Base-by-base conservation (phyloP, 768 basidiomycete genomes). In the Tulasnella sp. region DNA sequence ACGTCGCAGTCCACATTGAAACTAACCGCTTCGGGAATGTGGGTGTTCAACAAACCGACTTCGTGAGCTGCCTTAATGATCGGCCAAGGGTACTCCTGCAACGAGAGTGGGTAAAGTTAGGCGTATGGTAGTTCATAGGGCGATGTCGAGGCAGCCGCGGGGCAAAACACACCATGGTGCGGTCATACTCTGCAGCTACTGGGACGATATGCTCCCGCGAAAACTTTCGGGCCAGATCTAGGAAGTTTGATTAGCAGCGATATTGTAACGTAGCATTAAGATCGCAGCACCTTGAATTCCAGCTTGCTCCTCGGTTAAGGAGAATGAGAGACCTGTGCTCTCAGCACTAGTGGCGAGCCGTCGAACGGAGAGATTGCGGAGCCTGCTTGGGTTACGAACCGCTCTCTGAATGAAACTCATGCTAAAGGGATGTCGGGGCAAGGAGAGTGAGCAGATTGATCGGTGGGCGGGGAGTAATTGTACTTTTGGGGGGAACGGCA, bases 31-130 rank as follows among this genome's bases (percentile, higher is more conserved):
- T 84, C 85, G 3, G 86, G 86, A 1, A 86, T 83, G 81, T 86
- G 86, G 1, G 85, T 83, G 80, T 86, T 86, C 58, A 86, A 56
- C 4, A 86, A 79, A 31, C 86, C 86, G 14, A 84, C 80, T 16
- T 81, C 80, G 77, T 86, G 86, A 16, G 86, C 86, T 71, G 84
- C 83, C 78, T 85, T 85, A 81, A 86, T 82, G 36, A 86, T 79
- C 7, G 84, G 83, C 84, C 84, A 85, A 5, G 86, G 86, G 80
- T 86, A 86, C 78, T 75, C 82, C 85, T 40, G 0, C 36, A 21
- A 16, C 12, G 52, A n/a, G 62, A 21, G 48, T 16, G 56, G 1
- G 72, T 10, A 40, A 19, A 24, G 44, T 40, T 36, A 19, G 39
- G 24, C 48, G 27, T 42, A 19, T 18, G 8, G 16, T 14, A 18